phyloP scores from a whole-genome alignment of 441 rosid genomes.

The Raphanus hybrid region DNA sequence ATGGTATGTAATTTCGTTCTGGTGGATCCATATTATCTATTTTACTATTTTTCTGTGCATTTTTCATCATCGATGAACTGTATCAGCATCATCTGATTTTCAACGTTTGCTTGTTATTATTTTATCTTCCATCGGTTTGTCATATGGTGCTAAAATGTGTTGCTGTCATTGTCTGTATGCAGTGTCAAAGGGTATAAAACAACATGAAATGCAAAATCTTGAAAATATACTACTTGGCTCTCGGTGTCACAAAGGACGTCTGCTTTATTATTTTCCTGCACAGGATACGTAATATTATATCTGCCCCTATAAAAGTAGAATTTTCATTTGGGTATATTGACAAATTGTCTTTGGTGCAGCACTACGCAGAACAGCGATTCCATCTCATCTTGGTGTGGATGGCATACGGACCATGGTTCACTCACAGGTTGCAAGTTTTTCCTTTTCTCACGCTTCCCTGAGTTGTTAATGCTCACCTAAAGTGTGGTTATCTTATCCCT shows the following conservation, averaged over 20 bases:
- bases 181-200: conserved; percentile 65
- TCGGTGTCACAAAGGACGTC: conserved; percentile 91
- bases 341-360: conserved; percentile 44
- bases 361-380: conserved; percentile 53
- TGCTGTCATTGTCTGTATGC: conserved; percentile 25
- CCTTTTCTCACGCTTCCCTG: conserved; percentile 1
- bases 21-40: neutral
- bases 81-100: neutral
- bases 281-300: conserved; percentile 51
- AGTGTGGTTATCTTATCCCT: conserved; percentile 18
- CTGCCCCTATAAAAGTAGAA: neutral
- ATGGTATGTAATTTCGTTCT: conserved; percentile 54
- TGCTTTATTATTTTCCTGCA: conserved; percentile 90
- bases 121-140: neutral
- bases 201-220: conserved; percentile 59
- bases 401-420: conserved; percentile 97
- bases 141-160: neutral
- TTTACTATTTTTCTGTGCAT: neutral
- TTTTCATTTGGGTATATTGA: neutral
- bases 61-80: neutral
- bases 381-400: conserved; percentile 95
- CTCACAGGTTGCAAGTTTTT: conserved; percentile 62
- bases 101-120: neutral
- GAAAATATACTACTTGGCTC: conserved; percentile 73
- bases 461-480: neutral